Base-by-base conservation (phyloP, 257 asterid species). In the Nemophila menziesii region DNA sequence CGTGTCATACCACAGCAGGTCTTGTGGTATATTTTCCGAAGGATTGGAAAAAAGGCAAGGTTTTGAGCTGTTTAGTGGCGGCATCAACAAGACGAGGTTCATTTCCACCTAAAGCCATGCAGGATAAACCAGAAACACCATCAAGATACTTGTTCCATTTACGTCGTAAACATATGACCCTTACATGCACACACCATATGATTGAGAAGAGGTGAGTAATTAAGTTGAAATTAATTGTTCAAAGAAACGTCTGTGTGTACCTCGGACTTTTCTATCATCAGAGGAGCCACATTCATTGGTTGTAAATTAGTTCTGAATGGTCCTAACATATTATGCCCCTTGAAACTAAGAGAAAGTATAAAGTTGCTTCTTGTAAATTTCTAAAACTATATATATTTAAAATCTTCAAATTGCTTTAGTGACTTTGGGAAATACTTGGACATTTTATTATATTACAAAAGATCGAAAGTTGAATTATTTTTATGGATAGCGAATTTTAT, bases 221-320 rank as follows among this genome's bases (percentile, higher is more conserved):
- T n/a, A n/a, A n/a, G n/a, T 18, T 33, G 38, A 20, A 29, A 13
- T 8, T 7, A 20, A n/a, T n/a, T 19, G n/a, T n/a, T n/a, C n/a
- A n/a, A n/a, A n/a, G n/a, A n/a, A 33, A 21, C 51, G 4, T 40
- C 37, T 26, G 42, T 24, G 5, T 14, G 8, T 57, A 89, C 98
- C 94, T 89, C 87, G 1, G 98, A 84, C 69, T 54, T 84, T 52
- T 79, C 94, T 22, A 89, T 84, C 13, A 89, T 67, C 11, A 89
- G 69, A 39, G 98, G 98, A 57, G 78, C 22, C 73, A 63, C 8
- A 47, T 84, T 92, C 0, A 72, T 46, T 43, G 73, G 62, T 34
- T 80, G 94, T 85, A 93, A 84, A 57, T 93, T 95, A 20, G 98
- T 92, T 23, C 95, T 89, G 52, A 89, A 89, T 22, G 98, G 98